A percentile compares a stretch with the other conserved stretches of the same genome.
phyloP scores from a whole-genome alignment of 371 early-diverging fungal genomes.

The Massospora cicadina region DNA sequence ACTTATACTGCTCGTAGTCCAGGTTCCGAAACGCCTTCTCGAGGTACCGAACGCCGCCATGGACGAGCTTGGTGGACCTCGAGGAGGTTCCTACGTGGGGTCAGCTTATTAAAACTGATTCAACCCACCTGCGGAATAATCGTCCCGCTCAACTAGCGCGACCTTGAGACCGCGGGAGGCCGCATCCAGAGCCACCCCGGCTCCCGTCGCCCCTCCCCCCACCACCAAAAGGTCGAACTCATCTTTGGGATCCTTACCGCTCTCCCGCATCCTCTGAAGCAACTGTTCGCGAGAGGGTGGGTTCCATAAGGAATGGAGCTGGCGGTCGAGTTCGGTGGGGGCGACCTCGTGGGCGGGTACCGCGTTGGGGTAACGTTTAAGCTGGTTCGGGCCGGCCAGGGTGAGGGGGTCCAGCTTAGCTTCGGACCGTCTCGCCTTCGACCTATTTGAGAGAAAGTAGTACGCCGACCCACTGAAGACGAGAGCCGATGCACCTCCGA shows the following conservation, averaged over 20 bases:
- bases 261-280: slow-evolving; percentile 37
- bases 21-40: slow-evolving; percentile 94
- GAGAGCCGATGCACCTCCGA: neutral
- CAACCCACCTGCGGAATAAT: slow-evolving; percentile 73
- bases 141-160: slow-evolving; percentile 93
- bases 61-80: slow-evolving; percentile 94
- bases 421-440: neutral
- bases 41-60: slow-evolving; percentile 98
- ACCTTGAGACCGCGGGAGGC: slow-evolving; percentile 92
- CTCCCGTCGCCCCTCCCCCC: slow-evolving; percentile 98
- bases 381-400: neutral
- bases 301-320: slow-evolving; percentile 41
- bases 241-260: slow-evolving; percentile 8
- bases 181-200: slow-evolving; percentile 95
- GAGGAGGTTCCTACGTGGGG: slow-evolving; percentile 70
- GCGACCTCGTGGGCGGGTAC: neutral
- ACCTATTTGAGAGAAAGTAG: neutral
- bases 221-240: slow-evolving; percentile 84
- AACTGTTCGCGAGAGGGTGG: slow-evolving; percentile 54
- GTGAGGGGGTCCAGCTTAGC: neutral
- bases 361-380: neutral
- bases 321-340: neutral
- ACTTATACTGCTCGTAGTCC: slow-evolving; percentile 91
- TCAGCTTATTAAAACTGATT: neutral
- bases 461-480: neutral